phyloP scores from a whole-genome alignment of 495 filamentous ascomycete species.

The Penicillium mononematosum region DNA sequence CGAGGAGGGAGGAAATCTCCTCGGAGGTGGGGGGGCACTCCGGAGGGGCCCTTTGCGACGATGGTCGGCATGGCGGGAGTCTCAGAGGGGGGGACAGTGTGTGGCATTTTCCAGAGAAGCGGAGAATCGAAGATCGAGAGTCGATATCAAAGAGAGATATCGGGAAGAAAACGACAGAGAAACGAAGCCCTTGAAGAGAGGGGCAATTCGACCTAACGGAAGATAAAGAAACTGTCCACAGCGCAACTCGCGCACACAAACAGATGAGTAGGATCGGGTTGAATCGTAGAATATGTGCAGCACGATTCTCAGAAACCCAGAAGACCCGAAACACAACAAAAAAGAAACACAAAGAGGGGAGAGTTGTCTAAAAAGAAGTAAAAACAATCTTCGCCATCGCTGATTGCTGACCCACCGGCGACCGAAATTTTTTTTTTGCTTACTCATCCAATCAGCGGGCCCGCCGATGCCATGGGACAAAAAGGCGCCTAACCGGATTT shows the following conservation, averaged over 20 bases:
- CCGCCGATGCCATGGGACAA: conserved; percentile 1
- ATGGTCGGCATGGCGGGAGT: conserved; percentile 57
- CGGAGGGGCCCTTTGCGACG: conserved; percentile 56
- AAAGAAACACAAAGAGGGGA: conserved; percentile 21
- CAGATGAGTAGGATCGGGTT: conserved; percentile 5
- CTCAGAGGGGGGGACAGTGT: conserved; percentile 59
- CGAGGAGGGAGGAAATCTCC: conserved; percentile 70
- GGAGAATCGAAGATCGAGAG: conserved; percentile 6
- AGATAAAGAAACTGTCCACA: conserved; percentile 8
- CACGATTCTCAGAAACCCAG: conserved; percentile 10
- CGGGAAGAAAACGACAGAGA: neutral
- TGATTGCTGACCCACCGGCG: conserved; percentile 16
- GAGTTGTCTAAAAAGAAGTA: conserved; percentile 13
- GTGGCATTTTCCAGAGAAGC: conserved; percentile 57
- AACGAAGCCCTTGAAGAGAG: conserved; percentile 13
- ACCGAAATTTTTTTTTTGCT: conserved; percentile 19
- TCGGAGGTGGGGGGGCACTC: conserved; percentile 61
- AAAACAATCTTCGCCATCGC: conserved; percentile 9
- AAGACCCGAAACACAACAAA: conserved; percentile 12
- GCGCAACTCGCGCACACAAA: conserved; percentile 8
- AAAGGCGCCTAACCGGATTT: neutral
- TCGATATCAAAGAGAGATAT: conserved; percentile 17
- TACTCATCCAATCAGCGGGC: conserved; percentile 11
- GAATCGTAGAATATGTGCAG: conserved; percentile 9
- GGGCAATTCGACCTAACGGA: conserved; percentile 16